These are phyloP conservation scores for Trichomonas vaginalis DNA, from an alignment of 208 protist genomes.

Conservation along the genomic window DNA sequence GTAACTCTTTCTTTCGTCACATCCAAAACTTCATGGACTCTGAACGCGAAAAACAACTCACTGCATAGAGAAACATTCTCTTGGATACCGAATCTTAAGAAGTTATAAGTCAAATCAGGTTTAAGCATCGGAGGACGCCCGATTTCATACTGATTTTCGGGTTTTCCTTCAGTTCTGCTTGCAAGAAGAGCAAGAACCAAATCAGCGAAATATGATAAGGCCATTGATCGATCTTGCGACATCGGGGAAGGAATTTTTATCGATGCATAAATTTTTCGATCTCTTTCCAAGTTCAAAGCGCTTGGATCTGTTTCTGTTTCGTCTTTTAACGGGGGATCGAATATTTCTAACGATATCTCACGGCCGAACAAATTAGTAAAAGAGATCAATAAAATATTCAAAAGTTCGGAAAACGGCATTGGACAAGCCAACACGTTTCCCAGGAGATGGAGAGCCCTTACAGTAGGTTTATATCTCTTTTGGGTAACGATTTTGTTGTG, in stretches of 20 bases:
- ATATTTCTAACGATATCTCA: background rate
- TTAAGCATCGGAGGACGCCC: background rate
- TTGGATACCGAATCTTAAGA: background rate
- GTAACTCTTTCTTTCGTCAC: background rate
- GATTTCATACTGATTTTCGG: background rate
- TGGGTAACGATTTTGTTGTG: background rate
- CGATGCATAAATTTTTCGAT: background rate
- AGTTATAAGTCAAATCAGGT: background rate
- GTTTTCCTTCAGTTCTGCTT: background rate
- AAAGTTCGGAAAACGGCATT: background rate
- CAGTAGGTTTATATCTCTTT: background rate
- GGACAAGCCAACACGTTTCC: background rate
- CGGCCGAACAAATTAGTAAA: background rate
- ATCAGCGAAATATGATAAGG: background rate
- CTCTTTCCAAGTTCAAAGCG: conserved; percentile 12
- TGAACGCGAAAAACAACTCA: background rate
- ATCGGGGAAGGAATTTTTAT: background rate
- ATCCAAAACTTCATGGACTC: background rate
- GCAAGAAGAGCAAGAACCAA: background rate
- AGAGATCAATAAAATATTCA: background rate
- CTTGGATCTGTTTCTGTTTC: background rate
- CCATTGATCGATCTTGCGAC: background rate
- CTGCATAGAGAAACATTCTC: background rate
- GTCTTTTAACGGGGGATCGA: background rate
- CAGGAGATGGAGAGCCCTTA: background rate